Base-by-base conservation (phyloP, 768 basidiomycete species). In the Auricularia sp. region DNA sequence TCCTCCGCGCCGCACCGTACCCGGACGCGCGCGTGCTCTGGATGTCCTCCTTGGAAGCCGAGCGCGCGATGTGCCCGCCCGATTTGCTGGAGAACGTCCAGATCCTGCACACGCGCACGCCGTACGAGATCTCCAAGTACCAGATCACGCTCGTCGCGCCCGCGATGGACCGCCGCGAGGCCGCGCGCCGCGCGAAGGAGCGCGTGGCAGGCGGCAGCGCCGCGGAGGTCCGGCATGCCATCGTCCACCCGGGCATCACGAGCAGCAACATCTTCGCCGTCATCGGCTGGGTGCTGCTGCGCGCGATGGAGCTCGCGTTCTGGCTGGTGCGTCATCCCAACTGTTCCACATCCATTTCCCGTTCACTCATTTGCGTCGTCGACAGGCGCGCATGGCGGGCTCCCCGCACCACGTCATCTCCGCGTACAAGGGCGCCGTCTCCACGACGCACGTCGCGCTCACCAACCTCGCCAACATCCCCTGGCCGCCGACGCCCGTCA, bases 41-140 rank as follows among this genome's bases (percentile, higher is more conserved):
- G 92, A 84, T 84, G 65, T 88, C 90, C 3, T 92, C 91, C 5
- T 70, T 87, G 6, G 87, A 87, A 73, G 81, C 85, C 36, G 39
- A 53, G 7, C 65, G 65, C 18, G 14, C 59, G 10, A 53, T 0
- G 76, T 75, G 6, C 80, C 85, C 0, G 68, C 73, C 18, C 81
- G 74, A 66, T 89, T 84, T 67, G 80, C 87, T 64, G 0, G 78
- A 82, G 35, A 91, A 94, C 73, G 87, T 86, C 85, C 91, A 93
- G 70, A 78, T 88, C 44, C 74, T 80, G 54, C 77, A 81, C 59
- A 84, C 85, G 7, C 71, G 74, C 21, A 80, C 83, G 64, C 83
- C 89, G 0, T 94, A 93, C 70, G 82, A 89, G 69, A 78, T 76
- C 44, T 79, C 83, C 11, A 93, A 93, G 73, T 91, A 88, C 70